A percentile compares a stretch with the other conserved stretches of the same genome.
Evolutionary conservation across 305 asterid genomes (phyloP).

Genomic region (Rubia peregrina): DNA sequence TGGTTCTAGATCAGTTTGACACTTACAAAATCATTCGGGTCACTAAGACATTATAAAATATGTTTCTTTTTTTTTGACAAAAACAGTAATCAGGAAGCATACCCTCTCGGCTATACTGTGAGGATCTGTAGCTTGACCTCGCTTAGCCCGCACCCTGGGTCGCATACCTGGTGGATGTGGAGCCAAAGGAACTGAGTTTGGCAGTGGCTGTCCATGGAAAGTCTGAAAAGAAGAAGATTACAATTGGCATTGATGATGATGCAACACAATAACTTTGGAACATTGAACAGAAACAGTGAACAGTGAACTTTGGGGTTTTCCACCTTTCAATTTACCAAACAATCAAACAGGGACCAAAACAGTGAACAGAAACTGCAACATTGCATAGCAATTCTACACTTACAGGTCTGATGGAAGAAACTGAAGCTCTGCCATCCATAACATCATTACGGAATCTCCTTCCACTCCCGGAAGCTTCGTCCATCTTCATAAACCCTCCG

Average conservation of each 20-base stretch:
- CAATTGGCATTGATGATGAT: neutral
- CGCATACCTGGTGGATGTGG: slow-evolving; percentile 78
- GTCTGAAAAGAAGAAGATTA: slow-evolving; percentile 33
- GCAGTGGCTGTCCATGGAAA: slow-evolving; percentile 74
- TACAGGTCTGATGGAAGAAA: slow-evolving; percentile 54
- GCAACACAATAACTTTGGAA: slow-evolving; percentile 4
- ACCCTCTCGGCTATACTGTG: slow-evolving; percentile 98
- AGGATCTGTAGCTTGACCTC: slow-evolving; percentile 97
- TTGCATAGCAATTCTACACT: neutral
- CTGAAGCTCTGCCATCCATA: slow-evolving; percentile 44
- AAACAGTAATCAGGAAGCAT: slow-evolving; percentile 15
- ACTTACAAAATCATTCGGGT: neutral
- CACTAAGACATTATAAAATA: neutral
- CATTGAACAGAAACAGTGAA: too few relatives aligned
- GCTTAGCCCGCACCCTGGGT: slow-evolving; percentile 88
- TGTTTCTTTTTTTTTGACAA: neutral
- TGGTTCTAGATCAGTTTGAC: neutral
- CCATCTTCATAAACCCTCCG: slow-evolving; percentile 55
- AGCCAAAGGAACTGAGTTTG: slow-evolving; percentile 39
- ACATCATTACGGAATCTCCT: slow-evolving; percentile 61
- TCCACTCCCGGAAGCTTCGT: slow-evolving; percentile 53
- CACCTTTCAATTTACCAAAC: neutral
- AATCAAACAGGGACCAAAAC: slow-evolving; percentile 1
- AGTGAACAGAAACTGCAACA: neutral
- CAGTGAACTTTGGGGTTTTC: too few relatives aligned